Evolutionary conservation across 495 filamentous ascomycete species (phyloP), one percentile per base, ranked within the genome.

Genomic region (Aspergillus incahuasiensis): DNA sequence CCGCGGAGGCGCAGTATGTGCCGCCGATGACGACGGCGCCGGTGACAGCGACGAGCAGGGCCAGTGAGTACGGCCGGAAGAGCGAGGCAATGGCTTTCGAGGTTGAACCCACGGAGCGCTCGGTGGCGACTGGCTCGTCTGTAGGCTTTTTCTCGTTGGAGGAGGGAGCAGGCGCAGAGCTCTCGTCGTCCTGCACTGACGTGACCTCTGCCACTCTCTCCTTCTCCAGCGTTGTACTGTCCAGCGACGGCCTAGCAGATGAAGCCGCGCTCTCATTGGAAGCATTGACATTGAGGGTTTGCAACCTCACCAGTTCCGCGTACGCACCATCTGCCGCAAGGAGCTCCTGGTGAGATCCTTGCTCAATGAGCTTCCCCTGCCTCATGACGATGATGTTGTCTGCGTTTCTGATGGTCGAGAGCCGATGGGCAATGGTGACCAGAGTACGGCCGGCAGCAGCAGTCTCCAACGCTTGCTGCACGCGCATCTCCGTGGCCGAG

Each of bases 401-500:
- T 8, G 74, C 75, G 43, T 78, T 65, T 32, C 63, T 52, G 19
- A 78, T 68, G 0, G 78, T 79, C n/a, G 67, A 73, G 8, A 82
- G 66, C 15, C 79, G 63, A 65, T 82, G 78, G 0, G 78, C 79
- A 43, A 82, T 71, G 6, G 71, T 69, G 15, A 82, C 61, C 1
- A 73, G 59, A 7, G 77, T 81, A 11, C 66, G 63, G 19, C 63
- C 62, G 1, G 41, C 44, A 30, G 71, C 70, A 22, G 69, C 68
- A 11, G 56, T 58, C 3, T 70, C 56, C 46, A 91, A 75, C 6
- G 86, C 85, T 25, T 81, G 74, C 64, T 91, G 89, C 41, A 92
- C 89, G 52, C 81, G 74, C 45, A 81, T 75, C 59, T 94, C 89
- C 1, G 86, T 89, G 63, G 74, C 65, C 12, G 73, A 72, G 58